A percentile compares a stretch with the other conserved stretches of the same genome.
Evolutionary conservation across 2,329 filamentous ascomycete genomes (phyloP).

Genomic region (Beauveria varroae): DNA sequence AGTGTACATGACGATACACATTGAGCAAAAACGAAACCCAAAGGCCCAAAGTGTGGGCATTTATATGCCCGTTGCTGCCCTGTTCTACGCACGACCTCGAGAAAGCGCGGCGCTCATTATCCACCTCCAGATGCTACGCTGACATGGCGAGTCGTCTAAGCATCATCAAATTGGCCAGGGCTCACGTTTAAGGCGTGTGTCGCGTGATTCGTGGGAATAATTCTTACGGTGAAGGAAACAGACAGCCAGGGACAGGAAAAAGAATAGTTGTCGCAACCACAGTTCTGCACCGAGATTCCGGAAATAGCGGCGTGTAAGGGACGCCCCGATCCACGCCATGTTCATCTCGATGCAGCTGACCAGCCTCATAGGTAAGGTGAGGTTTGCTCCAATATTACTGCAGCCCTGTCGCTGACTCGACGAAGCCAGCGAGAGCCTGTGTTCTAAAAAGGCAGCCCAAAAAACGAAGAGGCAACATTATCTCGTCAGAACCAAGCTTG

Average conservation of each 20-base stretch:
- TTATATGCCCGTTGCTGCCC: background rate
- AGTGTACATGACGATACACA: background rate
- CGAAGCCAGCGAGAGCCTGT: background rate
- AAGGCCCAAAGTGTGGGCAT: background rate
- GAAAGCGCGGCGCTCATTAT: background rate
- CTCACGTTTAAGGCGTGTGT: background rate
- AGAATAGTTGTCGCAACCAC: background rate
- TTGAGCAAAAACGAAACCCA: background rate
- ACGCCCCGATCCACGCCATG: background rate
- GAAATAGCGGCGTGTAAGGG: background rate
- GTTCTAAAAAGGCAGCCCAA: background rate
- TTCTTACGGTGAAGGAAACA: background rate
- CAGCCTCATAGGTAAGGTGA: background rate
- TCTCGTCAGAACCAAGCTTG: background rate
- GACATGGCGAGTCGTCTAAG: background rate
- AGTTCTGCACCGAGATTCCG: too few species aligned
- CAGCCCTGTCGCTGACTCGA: background rate
- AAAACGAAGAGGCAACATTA: background rate
- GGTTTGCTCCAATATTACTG: background rate
- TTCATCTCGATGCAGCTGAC: background rate
- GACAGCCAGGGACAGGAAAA: background rate
- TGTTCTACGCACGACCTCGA: background rate
- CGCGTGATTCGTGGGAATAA: conserved; percentile 1
- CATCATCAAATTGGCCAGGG: background rate
- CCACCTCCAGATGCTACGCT: conserved; percentile 7